Evolutionary conservation across 495 filamentous ascomycete genomes (phyloP).

Genomic region (Penicillium paradoxum): DNA sequence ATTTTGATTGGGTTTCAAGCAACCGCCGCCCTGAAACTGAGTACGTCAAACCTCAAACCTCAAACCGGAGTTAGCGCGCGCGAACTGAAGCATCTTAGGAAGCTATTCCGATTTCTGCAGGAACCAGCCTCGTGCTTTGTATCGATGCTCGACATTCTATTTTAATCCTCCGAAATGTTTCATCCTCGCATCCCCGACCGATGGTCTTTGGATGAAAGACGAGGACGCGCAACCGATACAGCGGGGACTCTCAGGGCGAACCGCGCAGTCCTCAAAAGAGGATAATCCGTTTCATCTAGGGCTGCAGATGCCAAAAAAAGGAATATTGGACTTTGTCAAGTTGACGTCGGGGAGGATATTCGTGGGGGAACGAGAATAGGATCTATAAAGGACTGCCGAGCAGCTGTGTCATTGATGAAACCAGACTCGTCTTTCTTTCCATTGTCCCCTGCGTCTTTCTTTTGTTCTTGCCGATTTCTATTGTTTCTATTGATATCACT

Average conservation of each 20-base stretch:
- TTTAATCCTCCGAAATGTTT: constrained; percentile 13
- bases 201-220: constrained; percentile 9
- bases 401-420: constrained; percentile 5
- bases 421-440: constrained; percentile 14
- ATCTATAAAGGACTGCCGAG: constrained; percentile 18
- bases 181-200: constrained; percentile 4
- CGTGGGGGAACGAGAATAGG: neutral
- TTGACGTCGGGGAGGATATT: neutral
- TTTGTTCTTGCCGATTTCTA: constrained; percentile 22
- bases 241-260: constrained; percentile 9
- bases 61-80: constrained; percentile 20
- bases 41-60: no score
- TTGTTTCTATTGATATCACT: constrained; percentile 14
- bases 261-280: constrained; percentile 9
- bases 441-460: constrained; percentile 3
- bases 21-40: constrained; percentile 11
- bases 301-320: constrained; percentile 13
- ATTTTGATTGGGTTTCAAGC: constrained; percentile 14
- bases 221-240: constrained; percentile 1
- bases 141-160: constrained; percentile 1
- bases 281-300: constrained; percentile 16
- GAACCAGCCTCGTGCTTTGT: neutral
- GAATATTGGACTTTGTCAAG: constrained; percentile 10
- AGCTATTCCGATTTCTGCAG: neutral
- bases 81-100: constrained; percentile 14